Base-by-base conservation (phyloP, 2,329 filamentous ascomycete species). In the Sordariomycetes sp. region DNA sequence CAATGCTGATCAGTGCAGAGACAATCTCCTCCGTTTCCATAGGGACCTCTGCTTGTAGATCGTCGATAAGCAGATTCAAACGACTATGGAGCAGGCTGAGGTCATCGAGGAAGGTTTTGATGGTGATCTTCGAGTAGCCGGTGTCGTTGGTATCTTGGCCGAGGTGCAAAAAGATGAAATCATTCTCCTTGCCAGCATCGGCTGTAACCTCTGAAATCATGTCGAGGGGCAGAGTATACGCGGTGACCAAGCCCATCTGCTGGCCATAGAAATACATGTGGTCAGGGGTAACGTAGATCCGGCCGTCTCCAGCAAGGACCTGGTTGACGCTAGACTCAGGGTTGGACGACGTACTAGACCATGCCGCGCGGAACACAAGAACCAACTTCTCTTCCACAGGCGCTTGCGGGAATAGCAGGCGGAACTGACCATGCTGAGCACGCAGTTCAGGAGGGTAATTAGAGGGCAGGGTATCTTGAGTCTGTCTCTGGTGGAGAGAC, bases 211-310 rank as follows among this genome's bases (percentile, higher is more conserved):
- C 92, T 8, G 78, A 77, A 37, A 98, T 86, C 31, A 73, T 78
- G 35, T 79, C 72, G 37, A 98, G 67, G 35, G 72, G 77, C 33
- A 93, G 75, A 12, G 75, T 75, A 33, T 87, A 90, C 2, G 90
- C 84, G 23, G 94, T 70, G 1, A 96, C 82, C 6, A 98, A 70
- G 6, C 92, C 92, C 54, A 95, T 79, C 51, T 95, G 85, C 50
- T 96, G 84, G 47, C 88, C 93, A 59, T 95, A 98, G 52, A 98
- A 96, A 57, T 94, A 96, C 54, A 98, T 79, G 43, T 88, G 83
- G 41, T 82, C 79, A 0, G 81, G 71, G 1, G 90, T 96, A 39
- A 94, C 79, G 54, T 93, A 98, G 17, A 94, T 79, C 34, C 92
- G 77, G 1, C 92, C 73, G 36, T 72, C 72, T 14, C 72, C 71